These are phyloP conservation scores for Pseudogymnoascus sp. DNA, from an alignment of 2,329 filamentous ascomycete species.

Conservation along the genomic window DNA sequence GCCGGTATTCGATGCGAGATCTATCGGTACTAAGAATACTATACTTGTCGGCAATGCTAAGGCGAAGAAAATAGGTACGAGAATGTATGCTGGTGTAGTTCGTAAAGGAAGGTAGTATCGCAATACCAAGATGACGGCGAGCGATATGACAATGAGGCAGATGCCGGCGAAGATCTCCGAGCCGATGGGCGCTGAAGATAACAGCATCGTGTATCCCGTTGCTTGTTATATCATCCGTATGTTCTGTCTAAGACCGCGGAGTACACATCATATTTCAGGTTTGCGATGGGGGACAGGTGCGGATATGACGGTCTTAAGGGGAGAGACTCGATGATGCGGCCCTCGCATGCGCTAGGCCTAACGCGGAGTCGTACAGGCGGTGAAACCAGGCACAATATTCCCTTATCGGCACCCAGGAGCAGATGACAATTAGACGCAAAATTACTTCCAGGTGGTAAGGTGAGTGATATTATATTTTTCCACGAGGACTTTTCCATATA, in stretches of 20 bases:
- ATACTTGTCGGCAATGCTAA: constrained; percentile 87
- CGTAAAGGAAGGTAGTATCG: constrained; percentile 87
- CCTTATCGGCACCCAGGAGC: background rate
- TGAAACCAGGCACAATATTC: background rate
- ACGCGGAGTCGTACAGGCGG: background rate
- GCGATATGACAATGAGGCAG: constrained; percentile 65
- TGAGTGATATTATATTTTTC: background rate
- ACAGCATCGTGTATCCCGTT: background rate
- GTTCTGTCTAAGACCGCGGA: background rate
- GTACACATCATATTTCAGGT: background rate
- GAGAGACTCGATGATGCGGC: constrained; percentile 7
- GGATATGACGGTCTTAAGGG: constrained; percentile 2
- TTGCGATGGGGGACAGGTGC: background rate
- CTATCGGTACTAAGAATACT: constrained; percentile 87
- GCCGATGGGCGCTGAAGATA: constrained; percentile 54
- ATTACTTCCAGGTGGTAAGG: background rate
- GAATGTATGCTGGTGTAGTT: constrained; percentile 80
- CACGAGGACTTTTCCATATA: background rate
- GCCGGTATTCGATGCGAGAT: constrained; percentile 78
- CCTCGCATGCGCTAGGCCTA: background rate
- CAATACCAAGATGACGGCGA: constrained; percentile 73
- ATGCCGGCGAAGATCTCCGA: constrained; percentile 72
- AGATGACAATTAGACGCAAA: constrained; percentile 1
- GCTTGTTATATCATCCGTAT: background rate
- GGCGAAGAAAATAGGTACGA: constrained; percentile 92